Evolutionary conservation across 768 basidiomycete genomes (phyloP).

Genomic region (Myochromella boudieri): DNA sequence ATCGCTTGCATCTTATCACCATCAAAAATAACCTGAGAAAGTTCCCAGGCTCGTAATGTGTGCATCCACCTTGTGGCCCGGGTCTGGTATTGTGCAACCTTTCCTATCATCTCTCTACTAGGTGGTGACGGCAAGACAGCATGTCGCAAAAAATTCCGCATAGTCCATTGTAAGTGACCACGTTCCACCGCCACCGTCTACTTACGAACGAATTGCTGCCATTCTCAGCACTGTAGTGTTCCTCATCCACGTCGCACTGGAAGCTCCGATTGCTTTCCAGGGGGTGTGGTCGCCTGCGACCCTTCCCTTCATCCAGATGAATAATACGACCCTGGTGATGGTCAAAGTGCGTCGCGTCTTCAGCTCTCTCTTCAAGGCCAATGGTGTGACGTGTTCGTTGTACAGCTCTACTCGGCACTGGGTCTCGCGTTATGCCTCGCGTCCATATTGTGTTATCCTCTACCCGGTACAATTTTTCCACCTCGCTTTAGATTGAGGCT

Average conservation of each 20-base stretch:
- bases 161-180: conserved; percentile 7
- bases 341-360: conserved; percentile 56
- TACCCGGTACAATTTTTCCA: conserved; percentile 57
- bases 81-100: not conserved
- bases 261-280: conserved; percentile 76
- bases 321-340: conserved; percentile 76
- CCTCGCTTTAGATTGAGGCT: not conserved
- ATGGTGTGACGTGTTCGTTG: not conserved
- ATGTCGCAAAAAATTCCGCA: too few relatives aligned
- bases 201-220: not conserved
- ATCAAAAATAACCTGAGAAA: not conserved
- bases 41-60: conserved; percentile 1
- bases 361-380: not conserved
- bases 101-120: conserved; percentile 6
- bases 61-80: too few relatives aligned
- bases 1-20: conserved; percentile 4
- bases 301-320: conserved; percentile 77
- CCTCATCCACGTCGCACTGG: conserved; percentile 77
- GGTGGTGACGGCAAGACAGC: too few relatives aligned
- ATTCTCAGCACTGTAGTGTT: conserved; percentile 64
- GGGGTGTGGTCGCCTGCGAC: conserved; percentile 62
- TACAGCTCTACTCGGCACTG: conserved; percentile 69
- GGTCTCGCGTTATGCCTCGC: conserved; percentile 60
- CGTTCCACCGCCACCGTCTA: too few relatives aligned
- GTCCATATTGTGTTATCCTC: conserved; percentile 59